A percentile compares a stretch with the other conserved stretches of the same genome.
Conservation (phyloP, 2,329 filamentous ascomycete species). For the Scleromitrula shiraiana region DNA sequence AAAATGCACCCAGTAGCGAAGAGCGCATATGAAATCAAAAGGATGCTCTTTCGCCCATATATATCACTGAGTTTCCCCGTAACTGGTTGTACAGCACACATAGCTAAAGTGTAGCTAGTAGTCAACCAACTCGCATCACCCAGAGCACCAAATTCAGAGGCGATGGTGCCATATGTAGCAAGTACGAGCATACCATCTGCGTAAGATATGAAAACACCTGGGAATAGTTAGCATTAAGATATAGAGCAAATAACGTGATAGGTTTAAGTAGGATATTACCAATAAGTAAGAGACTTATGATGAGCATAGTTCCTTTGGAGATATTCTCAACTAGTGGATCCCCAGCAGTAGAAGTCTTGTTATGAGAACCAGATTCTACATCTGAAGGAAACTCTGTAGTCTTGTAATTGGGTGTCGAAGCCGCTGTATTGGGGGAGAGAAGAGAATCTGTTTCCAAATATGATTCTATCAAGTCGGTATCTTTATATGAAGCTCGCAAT, state of each 20-base stretch:
- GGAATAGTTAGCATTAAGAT: not conserved
- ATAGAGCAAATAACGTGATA: not conserved
- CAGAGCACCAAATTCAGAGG: conserved; percentile 51
- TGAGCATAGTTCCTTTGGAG: conserved; percentile 3
- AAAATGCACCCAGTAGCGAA: conserved; percentile 54
- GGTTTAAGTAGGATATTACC: conserved; percentile 7
- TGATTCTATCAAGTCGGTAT: not conserved
- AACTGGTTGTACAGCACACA: conserved; percentile 67
- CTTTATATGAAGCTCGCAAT: conserved; percentile 2
- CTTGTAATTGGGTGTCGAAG: conserved; percentile 10
- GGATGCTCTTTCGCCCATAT: conserved; percentile 29
- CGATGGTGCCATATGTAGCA: conserved; percentile 55
- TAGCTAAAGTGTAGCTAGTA: conserved; percentile 59
- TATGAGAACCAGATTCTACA: conserved; percentile 1
- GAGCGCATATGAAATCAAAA: conserved; percentile 38
- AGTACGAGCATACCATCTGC: conserved; percentile 57
- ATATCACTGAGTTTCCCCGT: conserved; percentile 62
- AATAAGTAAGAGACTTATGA: conserved; percentile 20
- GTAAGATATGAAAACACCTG: conserved; percentile 57
- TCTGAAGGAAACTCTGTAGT: not conserved
- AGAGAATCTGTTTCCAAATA: conserved; percentile 7
- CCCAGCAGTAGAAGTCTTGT: not conserved
- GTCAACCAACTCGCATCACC: conserved; percentile 51
- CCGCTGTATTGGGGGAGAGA: conserved; percentile 2
- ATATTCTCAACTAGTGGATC: not conserved